These are phyloP conservation scores for Boehmeria nivea DNA, from an alignment of 306 rosid genomes.

Conservation along the genomic window DNA sequence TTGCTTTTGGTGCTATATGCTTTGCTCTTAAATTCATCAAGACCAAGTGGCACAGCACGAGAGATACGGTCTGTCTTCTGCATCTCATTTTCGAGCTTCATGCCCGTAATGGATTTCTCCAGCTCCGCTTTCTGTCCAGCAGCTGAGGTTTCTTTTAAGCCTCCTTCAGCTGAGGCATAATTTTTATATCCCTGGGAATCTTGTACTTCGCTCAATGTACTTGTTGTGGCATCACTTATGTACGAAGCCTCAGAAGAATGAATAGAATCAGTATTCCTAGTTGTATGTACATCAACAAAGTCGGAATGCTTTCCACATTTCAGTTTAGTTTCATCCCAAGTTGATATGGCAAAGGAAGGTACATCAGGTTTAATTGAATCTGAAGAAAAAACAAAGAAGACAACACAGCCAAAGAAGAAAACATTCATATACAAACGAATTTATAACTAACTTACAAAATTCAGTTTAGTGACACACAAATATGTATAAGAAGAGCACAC, in stretches of 20 bases:
- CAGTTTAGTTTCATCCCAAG: slow-evolving; percentile 45
- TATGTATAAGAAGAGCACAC: no score
- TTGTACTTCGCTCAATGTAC: slow-evolving; percentile 29
- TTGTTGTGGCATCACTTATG: slow-evolving; percentile 21
- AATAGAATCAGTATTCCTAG: slow-evolving; percentile 19
- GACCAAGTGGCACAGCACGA: slow-evolving; percentile 68
- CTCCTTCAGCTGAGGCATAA: slow-evolving; percentile 4
- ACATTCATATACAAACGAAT: background rate
- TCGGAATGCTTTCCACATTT: slow-evolving; percentile 31
- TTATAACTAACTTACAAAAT: no score
- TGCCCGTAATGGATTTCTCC: slow-evolving; percentile 28
- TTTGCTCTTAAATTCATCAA: slow-evolving; percentile 91
- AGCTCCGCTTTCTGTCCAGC: slow-evolving; percentile 30
- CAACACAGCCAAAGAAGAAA: background rate
- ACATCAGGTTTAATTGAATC: slow-evolving; percentile 44
- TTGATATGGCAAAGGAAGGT: slow-evolving; percentile 36
- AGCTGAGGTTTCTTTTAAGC: slow-evolving; percentile 11
- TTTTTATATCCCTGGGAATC: slow-evolving; percentile 25
- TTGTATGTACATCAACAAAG: slow-evolving; percentile 14
- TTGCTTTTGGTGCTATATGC: slow-evolving; percentile 54
- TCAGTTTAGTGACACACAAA: no score
- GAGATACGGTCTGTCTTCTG: slow-evolving; percentile 44
- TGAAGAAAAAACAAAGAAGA: slow-evolving; percentile 18
- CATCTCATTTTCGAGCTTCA: slow-evolving; percentile 44
- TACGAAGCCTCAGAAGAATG: slow-evolving; percentile 25